Evolutionary conservation across 1,139 yeast genomes (phyloP), one percentile per base, ranked within the genome.

Genomic region (Saccharomyces pastorianus): DNA sequence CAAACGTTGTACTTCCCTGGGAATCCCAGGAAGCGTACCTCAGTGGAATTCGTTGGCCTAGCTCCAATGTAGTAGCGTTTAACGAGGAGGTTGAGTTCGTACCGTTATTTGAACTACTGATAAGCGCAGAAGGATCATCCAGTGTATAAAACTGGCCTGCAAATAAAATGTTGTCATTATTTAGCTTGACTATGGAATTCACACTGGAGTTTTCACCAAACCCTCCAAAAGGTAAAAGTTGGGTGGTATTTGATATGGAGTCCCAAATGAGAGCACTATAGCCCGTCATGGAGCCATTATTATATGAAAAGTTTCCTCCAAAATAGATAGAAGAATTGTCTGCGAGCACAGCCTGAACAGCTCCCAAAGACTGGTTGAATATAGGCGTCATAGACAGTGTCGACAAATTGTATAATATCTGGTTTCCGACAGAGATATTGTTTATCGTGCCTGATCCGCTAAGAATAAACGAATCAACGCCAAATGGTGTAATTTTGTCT

Each of bases 81-180:
- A 71, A 62, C 26, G 56, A 55, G 26, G 26, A 38, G 51, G 64
- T 64, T 44, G 73, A 62, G 48, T 73, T 70, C 5, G 72, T 59
- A 14, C 69, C 62, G 49, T 68, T 61, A 34, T 63, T 58, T 38
- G 72, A 63, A 47, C 66, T 58, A 51, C 70, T 53, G 32, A 48
- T 47, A 46, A 80, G 71, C 41, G 80, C 70, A 49, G 78, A 74
- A 4, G 74, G 69, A 56, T 82, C 71, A 14, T 88, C 95, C 52
- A 90, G 73, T 6, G 84, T 78, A 56, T 76, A 64, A 65, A 93
- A 90, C 4, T 72, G 60, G 20, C 99, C 99, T 2, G 95, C 95
- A 71, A 90, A 93, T 17, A 93, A 67, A 13, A 93, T 76, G 54
- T 71, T 73, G 41, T 76, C 75, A 44, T 75, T 73, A 28, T 76